Percentiles rank a stretch among this genome's conserved stretches.
Conservation (phyloP, 2,329 filamentous ascomycete species). For the Nannizziopsis arthrosporioides region DNA sequence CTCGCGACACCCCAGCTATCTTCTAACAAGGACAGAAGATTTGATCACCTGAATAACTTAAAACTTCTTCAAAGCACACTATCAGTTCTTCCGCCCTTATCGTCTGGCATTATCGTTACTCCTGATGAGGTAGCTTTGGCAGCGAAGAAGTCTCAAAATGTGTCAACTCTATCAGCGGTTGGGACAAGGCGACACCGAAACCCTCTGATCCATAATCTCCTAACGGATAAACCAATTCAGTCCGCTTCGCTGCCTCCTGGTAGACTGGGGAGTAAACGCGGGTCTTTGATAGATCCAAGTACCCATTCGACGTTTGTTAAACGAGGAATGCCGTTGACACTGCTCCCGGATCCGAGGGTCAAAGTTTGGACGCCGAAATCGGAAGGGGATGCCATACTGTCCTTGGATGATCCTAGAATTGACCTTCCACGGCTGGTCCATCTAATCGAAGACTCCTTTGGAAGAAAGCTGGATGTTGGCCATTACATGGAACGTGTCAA, state of each 20-base stretch:
- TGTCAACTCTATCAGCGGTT: constrained; percentile 36
- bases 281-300: constrained; percentile 27
- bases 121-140: constrained; percentile 67
- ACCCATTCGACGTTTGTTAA: constrained; percentile 72
- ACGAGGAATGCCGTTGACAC: constrained; percentile 75
- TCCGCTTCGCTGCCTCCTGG: constrained; percentile 79
- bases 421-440: constrained; percentile 72
- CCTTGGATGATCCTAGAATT: constrained; percentile 66
- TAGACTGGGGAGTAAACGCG: constrained; percentile 41
- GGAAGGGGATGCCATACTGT: constrained; percentile 49
- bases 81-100: constrained; percentile 64
- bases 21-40: constrained; percentile 8
- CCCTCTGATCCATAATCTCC: constrained; percentile 83
- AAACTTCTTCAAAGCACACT: constrained; percentile 59
- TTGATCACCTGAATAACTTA: constrained; percentile 57
- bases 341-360: constrained; percentile 60
- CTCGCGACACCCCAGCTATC: constrained; percentile 6
- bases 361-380: constrained; percentile 57
- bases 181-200: constrained; percentile 56
- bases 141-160: constrained; percentile 23
- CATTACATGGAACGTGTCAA: constrained; percentile 75
- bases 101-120: constrained; percentile 80
- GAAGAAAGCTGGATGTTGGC: constrained; percentile 66
- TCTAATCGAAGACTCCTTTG: constrained; percentile 89
- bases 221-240: constrained; percentile 86